phyloP scores from a whole-genome alignment of 2,329 filamentous ascomycete species.

The Anisogramma anomala region DNA sequence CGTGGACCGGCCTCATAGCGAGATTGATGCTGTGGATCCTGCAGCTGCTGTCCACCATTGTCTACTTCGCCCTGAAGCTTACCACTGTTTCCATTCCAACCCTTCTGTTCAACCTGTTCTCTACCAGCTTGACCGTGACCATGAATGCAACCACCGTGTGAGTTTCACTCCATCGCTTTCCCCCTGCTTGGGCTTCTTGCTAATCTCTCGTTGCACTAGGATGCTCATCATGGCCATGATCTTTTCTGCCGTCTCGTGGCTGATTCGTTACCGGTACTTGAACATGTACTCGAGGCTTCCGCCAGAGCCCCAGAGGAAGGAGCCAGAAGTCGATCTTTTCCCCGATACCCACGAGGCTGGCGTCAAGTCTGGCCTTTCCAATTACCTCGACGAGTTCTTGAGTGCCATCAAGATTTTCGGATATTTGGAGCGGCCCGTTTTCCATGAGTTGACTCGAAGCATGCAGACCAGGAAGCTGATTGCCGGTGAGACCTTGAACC shows the following conservation, averaged over 20 bases:
- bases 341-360: conserved; percentile 85
- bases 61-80: conserved; percentile 76
- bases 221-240: conserved; percentile 67
- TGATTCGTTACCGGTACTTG: conserved; percentile 87
- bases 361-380: conserved; percentile 82
- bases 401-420: conserved; percentile 99
- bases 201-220: conserved; percentile 27
- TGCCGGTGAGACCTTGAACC: conserved; percentile 83
- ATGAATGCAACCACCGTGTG: conserved; percentile 98
- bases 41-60: conserved; percentile 43
- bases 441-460: conserved; percentile 90
- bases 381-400: conserved; percentile 93
- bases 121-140: conserved; percentile 87
- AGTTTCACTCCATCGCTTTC: conserved; percentile 1
- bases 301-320: conserved; percentile 88
- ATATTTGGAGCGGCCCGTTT: conserved; percentile 89
- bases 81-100: conserved; percentile 81
- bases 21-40: conserved; percentile 43
- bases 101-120: conserved; percentile 80
- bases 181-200: conserved; percentile 4
- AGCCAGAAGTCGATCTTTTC: conserved; percentile 89
- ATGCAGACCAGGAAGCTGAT: conserved; percentile 98
- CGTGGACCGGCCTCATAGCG: conserved; percentile 48
- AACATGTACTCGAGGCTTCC: conserved; percentile 95
- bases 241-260: conserved; percentile 81